phyloP scores from a whole-genome alignment of 768 basidiomycete species.

The Tubosaeta sp. region DNA sequence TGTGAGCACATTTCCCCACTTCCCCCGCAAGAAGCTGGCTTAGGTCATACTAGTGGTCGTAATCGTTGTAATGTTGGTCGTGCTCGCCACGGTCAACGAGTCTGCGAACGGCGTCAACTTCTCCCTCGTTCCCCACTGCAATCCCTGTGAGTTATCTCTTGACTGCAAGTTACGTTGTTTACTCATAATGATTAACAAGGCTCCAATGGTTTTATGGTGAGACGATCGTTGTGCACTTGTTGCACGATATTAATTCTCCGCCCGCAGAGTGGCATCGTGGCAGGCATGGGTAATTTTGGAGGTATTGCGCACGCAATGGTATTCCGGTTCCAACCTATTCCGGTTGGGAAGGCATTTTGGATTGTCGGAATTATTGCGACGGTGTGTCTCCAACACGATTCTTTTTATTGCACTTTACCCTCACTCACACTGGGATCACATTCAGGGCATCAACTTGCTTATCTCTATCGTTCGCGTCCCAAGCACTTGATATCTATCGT shows the following conservation, averaged over 20 bases:
- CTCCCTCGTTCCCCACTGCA: slow-evolving; percentile 47
- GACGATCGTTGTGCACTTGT: not conserved
- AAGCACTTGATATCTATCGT: not conserved
- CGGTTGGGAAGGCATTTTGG: slow-evolving; percentile 43
- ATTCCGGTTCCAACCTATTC: slow-evolving; percentile 41
- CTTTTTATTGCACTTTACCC: not conserved
- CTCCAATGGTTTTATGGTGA: slow-evolving; percentile 35
- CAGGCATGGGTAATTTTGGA: slow-evolving; percentile 38
- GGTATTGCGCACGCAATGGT: slow-evolving; percentile 47
- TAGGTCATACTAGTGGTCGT: slow-evolving; percentile 20
- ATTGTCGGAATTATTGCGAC: slow-evolving; percentile 42
- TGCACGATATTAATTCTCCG: not conserved
- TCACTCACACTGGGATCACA: not conserved
- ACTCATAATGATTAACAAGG: slow-evolving; percentile 2
- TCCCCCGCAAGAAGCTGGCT: not conserved
- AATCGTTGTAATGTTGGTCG: slow-evolving; percentile 36
- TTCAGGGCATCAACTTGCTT: slow-evolving; percentile 5
- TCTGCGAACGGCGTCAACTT: slow-evolving; percentile 50
- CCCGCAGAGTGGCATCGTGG: slow-evolving; percentile 36
- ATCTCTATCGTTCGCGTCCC: slow-evolving; percentile 11
- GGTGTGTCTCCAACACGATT: slow-evolving; percentile 9
- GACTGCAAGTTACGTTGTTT: not conserved
- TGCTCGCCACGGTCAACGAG: slow-evolving; percentile 38
- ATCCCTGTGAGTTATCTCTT: slow-evolving; percentile 31
- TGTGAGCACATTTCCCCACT: slow-evolving; percentile 8